Evolutionary conservation across 2,329 filamentous ascomycete genomes (phyloP), one percentile per base, ranked within the genome.

Genomic region (Chrysoporthe deuterocubensis): DNA sequence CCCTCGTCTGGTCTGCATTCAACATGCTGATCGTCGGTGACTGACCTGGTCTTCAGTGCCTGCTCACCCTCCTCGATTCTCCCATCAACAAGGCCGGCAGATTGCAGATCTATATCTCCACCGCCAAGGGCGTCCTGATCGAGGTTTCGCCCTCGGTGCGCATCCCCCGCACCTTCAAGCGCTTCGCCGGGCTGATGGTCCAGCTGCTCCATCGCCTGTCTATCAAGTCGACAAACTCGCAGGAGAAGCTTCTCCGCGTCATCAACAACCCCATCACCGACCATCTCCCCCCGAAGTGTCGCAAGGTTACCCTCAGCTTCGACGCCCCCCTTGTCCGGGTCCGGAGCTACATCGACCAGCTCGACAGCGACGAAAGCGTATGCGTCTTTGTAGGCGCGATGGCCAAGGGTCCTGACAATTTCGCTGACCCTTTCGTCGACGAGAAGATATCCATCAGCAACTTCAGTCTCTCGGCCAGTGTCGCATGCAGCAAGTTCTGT

Each of bases 401-500:
- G 95, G 96, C 96, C 69, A 98, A 98, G 83, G 96, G 96, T 21
- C 88, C 90, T 65, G 96, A 99, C 78, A 95, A 93, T 80, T 99
- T 99, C 78, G 96, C 96, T 71, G 96, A 99, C 77, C 87, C 88
- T 52, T 93, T 92, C 81, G 96, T 98, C 75, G 95, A 98, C 77
- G 96, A 99, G 82, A 93, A 96, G 76, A 98, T 99, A 77, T 93
- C 92, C 74, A 98, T 99, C 82, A 98, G 95, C 85, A 97, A 97
- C 81, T 99, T 92, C 86, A 97, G 94, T 76, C 86, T 99, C 71
- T 97, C 93, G 76, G 96, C 96, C 70, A 98, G 95, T 83, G 96
- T 99, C 71, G 95, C 96, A 56, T 99, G 96, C 86, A 97, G 95
- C 88, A 99, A 98, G 81, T 98, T 99, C 85, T 98, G 96, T 81